Evolutionary conservation across 2,329 filamentous ascomycete species (phyloP).

Genomic region (Taxawa tesnikishii): DNA sequence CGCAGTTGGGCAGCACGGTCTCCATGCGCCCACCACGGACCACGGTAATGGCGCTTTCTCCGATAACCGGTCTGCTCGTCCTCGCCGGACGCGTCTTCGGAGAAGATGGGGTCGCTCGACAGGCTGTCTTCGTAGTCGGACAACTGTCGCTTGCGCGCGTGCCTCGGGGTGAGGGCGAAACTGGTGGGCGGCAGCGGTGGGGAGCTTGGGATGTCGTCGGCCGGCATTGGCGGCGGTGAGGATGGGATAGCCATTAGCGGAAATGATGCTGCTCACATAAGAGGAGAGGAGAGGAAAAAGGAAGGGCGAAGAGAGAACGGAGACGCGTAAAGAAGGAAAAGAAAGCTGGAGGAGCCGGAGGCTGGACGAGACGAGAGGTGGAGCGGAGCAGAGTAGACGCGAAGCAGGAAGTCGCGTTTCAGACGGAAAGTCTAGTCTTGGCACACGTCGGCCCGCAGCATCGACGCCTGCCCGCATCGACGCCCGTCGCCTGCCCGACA

Average conservation of each 20-base stretch:
- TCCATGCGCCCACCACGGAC: conserved; percentile 56
- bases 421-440: too few species aligned
- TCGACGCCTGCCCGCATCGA: too few species aligned
- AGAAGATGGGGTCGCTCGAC: conserved; percentile 64
- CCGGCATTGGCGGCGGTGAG: conserved; percentile 6
- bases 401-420: too few species aligned
- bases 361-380: too few species aligned
- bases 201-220: conserved; percentile 7
- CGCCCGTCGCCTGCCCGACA: too few species aligned
- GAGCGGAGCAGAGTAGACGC: too few species aligned
- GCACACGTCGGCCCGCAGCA: too few species aligned
- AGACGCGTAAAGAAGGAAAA: too few species aligned
- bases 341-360: too few species aligned
- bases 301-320: too few species aligned
- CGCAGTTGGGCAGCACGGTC: conserved; percentile 12
- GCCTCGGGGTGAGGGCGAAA: background rate
- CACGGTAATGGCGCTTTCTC: conserved; percentile 51
- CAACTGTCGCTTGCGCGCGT: conserved; percentile 17
- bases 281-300: too few species aligned
- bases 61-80: conserved; percentile 39
- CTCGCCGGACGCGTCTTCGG: conserved; percentile 52
- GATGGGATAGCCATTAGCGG: conserved; percentile 8
- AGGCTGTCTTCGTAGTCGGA: conserved; percentile 21
- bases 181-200: conserved; percentile 6
- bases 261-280: too few species aligned